phyloP scores from a whole-genome alignment of 2,329 filamentous ascomycete genomes.

The Didymella pomorum region DNA sequence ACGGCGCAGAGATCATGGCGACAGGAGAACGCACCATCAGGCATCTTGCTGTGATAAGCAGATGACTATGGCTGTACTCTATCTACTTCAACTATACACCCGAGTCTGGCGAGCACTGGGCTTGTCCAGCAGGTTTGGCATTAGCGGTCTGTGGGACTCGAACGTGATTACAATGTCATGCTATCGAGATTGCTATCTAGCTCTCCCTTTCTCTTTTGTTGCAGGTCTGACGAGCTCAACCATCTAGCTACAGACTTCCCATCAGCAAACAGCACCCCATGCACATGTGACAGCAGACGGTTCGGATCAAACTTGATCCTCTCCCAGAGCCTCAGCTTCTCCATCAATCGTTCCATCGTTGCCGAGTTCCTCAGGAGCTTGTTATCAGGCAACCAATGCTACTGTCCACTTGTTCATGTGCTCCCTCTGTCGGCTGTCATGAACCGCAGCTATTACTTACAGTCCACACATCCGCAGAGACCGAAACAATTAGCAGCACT shows the following conservation, averaged over 20 bases:
- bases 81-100: constrained; percentile 39
- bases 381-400: constrained; percentile 32
- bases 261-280: constrained; percentile 15
- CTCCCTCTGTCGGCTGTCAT: constrained; percentile 27
- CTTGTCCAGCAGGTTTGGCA: constrained; percentile 42
- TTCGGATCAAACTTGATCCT: constrained; percentile 35
- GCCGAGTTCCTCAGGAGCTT: constrained; percentile 32
- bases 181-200: constrained; percentile 47
- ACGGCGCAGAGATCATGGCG: constrained; percentile 20
- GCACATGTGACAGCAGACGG: constrained; percentile 33
- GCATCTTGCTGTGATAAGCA: constrained; percentile 47
- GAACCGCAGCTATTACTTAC: constrained; percentile 5
- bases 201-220: constrained; percentile 25
- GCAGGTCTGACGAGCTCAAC: constrained; percentile 28
- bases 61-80: constrained; percentile 51
- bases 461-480: constrained; percentile 12
- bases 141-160: constrained; percentile 46
- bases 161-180: constrained; percentile 52
- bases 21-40: constrained; percentile 50
- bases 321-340: constrained; percentile 34
- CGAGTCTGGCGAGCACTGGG: constrained; percentile 33
- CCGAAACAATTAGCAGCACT: constrained; percentile 25
- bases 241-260: constrained; percentile 26
- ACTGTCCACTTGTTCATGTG: constrained; percentile 27
- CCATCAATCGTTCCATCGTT: constrained; percentile 26